Evolutionary conservation across 2,329 filamentous ascomycete genomes (phyloP), one percentile per base, ranked within the genome.

Genomic region (Fusarium acutatum): DNA sequence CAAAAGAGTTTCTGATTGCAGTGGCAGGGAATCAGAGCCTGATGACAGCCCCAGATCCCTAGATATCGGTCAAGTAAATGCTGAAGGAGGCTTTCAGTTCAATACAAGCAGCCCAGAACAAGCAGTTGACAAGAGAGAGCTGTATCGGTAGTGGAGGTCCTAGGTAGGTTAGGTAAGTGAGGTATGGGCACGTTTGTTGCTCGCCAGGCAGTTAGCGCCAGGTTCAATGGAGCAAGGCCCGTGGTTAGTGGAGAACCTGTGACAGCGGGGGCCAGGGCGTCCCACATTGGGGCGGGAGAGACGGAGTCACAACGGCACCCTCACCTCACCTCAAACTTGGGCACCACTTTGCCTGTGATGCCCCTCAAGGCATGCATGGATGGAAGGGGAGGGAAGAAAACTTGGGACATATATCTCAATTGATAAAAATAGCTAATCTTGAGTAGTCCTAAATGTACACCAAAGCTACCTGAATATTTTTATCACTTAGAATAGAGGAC

Each of bases 271-370:
- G 46, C 26, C 71, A 68, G 59, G 54, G 43, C 62, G 59, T 52
- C 60, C 71, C 71, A 73, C 67, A 59, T 59, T 59, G 65, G 63
- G 65, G 62, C 61, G 71, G 71, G 70, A 74, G 65, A 60, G 20
- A 70, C 57, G 66, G 58, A 69, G 64, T 54, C 49, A 43, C 57
- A 30, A 32, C 26, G 53, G 38, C 53, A 43, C 38, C 38, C 61
- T 40, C 57, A 56, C 53, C 61, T 35, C 57, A 64, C 47, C 47
- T 52, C 47, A 47, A 67, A 44, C 64, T 66, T 28, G 32, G 26
- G 20, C 26, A 47, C 20, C 26, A 49, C 46, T 30, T 49, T 49
- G 46, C 46, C 28, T 46, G 44, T 28, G 44, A 28, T 46, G 44
- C 44, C 13, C 26, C 44, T 28, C 44, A 24, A n/a, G 28, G 46